phyloP scores from a whole-genome alignment of 2,329 filamentous ascomycete genomes.

The Neurospora crassa region DNA sequence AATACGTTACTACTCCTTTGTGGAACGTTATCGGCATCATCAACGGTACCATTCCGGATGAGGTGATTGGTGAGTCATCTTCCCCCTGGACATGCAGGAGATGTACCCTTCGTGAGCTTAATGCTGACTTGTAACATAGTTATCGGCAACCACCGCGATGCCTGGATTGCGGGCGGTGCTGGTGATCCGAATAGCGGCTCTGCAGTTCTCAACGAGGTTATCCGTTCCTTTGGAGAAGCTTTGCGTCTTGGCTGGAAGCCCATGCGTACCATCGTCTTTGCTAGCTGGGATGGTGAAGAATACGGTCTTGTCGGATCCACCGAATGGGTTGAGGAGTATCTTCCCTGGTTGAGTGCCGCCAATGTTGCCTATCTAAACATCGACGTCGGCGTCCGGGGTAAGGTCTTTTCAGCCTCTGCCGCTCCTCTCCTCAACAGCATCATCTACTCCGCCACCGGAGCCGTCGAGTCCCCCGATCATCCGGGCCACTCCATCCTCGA shows the following conservation, averaged over 20 bases:
- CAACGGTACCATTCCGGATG: slow-evolving; percentile 75
- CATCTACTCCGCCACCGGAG: slow-evolving; percentile 54
- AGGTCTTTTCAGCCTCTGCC: slow-evolving; percentile 53
- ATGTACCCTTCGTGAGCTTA: not conserved
- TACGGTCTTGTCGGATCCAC: slow-evolving; percentile 81
- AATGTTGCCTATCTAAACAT: slow-evolving; percentile 81
- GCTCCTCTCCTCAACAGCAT: slow-evolving; percentile 69
- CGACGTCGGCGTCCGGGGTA: slow-evolving; percentile 62
- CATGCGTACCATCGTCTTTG: slow-evolving; percentile 82
- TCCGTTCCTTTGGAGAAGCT: slow-evolving; percentile 63
- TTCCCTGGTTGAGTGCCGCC: slow-evolving; percentile 66
- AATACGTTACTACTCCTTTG: slow-evolving; percentile 70
- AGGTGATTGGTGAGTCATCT: slow-evolving; percentile 49
- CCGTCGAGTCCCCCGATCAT: slow-evolving; percentile 66
- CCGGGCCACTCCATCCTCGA: slow-evolving; percentile 61
- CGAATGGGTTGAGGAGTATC: slow-evolving; percentile 86
- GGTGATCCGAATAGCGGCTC: slow-evolving; percentile 75
- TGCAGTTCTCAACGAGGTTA: slow-evolving; percentile 68
- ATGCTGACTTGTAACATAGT: slow-evolving; percentile 31
- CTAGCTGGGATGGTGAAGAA: slow-evolving; percentile 74
- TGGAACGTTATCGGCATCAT: slow-evolving; percentile 93
- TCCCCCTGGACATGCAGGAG: not conserved
- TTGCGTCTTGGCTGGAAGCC: slow-evolving; percentile 70
- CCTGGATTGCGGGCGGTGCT: slow-evolving; percentile 76
- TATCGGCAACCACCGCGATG: slow-evolving; percentile 73